These are phyloP conservation scores for Lyophyllum decastes DNA, from an alignment of 768 basidiomycete species.

Conservation along the genomic window DNA sequence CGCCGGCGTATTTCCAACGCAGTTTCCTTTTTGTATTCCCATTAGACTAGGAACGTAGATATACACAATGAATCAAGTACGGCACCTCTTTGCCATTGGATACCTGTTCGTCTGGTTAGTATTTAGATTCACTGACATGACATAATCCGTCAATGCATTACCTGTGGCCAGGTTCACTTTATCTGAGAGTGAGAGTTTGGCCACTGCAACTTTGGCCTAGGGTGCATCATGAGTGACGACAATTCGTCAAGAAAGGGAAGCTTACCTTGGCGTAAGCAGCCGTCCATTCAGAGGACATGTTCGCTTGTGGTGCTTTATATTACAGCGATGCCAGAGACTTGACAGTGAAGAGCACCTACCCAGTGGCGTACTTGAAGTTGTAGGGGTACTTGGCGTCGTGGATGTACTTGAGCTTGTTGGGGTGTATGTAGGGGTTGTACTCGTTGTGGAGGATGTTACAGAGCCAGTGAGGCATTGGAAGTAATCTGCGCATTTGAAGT, in stretches of 20 bases:
- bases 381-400: conserved; percentile 25
- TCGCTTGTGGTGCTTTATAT: conserved; percentile 23
- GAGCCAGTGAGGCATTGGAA: conserved; percentile 50
- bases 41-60: background rate
- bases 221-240: no score
- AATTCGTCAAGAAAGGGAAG: background rate
- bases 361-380: conserved; percentile 17
- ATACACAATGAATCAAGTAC: background rate
- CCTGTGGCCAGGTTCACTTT: conserved; percentile 62
- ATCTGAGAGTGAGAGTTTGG: conserved; percentile 53
- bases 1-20: conserved; percentile 52
- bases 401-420: conserved; percentile 15
- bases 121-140: no score
- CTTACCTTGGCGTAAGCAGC: conserved; percentile 54
- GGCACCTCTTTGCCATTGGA: conserved; percentile 47
- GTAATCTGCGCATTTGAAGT: conserved; percentile 35
- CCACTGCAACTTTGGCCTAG: conserved; percentile 50
- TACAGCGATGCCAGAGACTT: background rate
- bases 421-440: conserved; percentile 22
- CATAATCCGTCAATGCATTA: conserved; percentile 8
- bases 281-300: conserved; percentile 52
- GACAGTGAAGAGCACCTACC: conserved; percentile 7
- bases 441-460: conserved; percentile 22
- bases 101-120: conserved; percentile 23
- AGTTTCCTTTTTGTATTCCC: conserved; percentile 31